These are phyloP conservation scores for Lasiodiplodia hormozganensis DNA, from an alignment of 2,329 filamentous ascomycete genomes.

Conservation along the genomic window DNA sequence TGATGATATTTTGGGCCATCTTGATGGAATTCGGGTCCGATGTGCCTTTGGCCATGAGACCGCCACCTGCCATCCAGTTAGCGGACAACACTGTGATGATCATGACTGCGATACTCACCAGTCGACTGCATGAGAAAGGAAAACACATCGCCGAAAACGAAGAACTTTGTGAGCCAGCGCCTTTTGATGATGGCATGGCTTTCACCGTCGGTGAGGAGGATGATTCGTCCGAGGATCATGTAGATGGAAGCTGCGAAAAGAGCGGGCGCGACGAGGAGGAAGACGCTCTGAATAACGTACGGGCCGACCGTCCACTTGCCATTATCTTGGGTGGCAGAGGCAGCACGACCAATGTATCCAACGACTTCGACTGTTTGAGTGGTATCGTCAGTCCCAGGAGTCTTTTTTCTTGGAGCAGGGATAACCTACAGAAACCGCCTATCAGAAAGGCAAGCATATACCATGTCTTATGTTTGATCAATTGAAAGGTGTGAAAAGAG, in stretches of 20 bases:
- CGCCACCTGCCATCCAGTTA: slow-evolving; percentile 1
- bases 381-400: background rate
- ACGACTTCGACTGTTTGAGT: slow-evolving; percentile 54
- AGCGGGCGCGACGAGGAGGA: slow-evolving; percentile 55
- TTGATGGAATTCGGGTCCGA: background rate
- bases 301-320: slow-evolving; percentile 40
- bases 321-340: slow-evolving; percentile 38
- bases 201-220: slow-evolving; percentile 45
- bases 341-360: slow-evolving; percentile 56
- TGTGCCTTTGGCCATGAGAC: slow-evolving; percentile 15
- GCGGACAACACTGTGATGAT: background rate
- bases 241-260: slow-evolving; percentile 58
- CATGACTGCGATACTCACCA: background rate
- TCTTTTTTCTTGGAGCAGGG: background rate
- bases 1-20: slow-evolving; percentile 19
- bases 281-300: slow-evolving; percentile 53
- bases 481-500: slow-evolving; percentile 46
- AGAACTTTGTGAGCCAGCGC: slow-evolving; percentile 50
- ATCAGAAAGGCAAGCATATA: slow-evolving; percentile 60
- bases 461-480: slow-evolving; percentile 53
- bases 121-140: slow-evolving; percentile 50
- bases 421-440: slow-evolving; percentile 58
- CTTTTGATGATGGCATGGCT: slow-evolving; percentile 43
- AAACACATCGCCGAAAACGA: slow-evolving; percentile 52
- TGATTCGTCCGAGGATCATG: slow-evolving; percentile 52